These are phyloP conservation scores for slime mould (Dictyostelium discoideum) DNA, from an alignment of 78 protist genomes.

Conservation along the genomic window DNA sequence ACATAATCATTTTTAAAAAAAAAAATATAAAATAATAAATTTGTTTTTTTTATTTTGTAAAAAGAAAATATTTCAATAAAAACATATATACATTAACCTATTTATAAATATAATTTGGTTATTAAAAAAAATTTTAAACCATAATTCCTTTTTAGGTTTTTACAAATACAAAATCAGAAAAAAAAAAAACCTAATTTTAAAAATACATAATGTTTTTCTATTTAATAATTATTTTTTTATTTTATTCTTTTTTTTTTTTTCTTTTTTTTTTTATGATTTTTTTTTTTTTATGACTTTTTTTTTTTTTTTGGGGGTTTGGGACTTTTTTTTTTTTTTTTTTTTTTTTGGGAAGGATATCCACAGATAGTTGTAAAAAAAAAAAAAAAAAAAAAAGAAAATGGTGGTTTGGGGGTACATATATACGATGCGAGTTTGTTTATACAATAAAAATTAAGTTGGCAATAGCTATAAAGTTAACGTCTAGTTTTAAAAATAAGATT, in stretches of 20 bases:
- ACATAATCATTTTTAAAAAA: no score
- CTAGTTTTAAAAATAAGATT: slow-evolving; percentile 28
- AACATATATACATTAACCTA: background rate
- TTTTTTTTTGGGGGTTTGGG: background rate
- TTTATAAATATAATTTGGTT: background rate
- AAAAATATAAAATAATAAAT: no score
- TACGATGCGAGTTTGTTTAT: background rate
- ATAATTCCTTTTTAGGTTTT: background rate
- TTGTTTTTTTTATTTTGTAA: background rate
- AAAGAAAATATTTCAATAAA: background rate
- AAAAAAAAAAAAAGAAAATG: background rate
- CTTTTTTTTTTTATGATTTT: no score
- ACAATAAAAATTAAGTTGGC: background rate
- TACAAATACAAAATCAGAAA: background rate
- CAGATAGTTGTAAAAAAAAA: no score
- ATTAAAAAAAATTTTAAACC: background rate
- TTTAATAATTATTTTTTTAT: no score
- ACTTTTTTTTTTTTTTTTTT: no score
- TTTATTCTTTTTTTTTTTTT: no score
- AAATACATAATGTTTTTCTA: no score
- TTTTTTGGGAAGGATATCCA: no score
- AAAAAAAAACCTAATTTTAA: no score
- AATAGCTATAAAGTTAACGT: background rate
- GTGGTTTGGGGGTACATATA: no score
- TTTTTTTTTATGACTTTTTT: background rate